Evolutionary conservation across 306 rosid species (phyloP), one percentile per base, ranked within the genome.

Genomic region (Senna siamea): DNA sequence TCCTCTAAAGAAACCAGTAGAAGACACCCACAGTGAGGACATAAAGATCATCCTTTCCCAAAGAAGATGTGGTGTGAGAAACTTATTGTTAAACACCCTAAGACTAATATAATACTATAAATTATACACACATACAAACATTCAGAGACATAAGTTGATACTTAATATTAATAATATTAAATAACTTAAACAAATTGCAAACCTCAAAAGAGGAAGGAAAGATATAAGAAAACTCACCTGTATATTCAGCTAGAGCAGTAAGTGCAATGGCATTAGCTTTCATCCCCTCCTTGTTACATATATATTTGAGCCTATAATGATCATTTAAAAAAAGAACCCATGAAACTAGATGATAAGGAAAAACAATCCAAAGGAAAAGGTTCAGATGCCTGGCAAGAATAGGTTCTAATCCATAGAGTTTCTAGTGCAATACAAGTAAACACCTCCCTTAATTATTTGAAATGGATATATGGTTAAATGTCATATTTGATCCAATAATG

Each of bases 211-310:
- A 66, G 72, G 37, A 37, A 46, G 58, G 13, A 66, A 47, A 6
- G n/a, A 78, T 60, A 37, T 19, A 59, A 63, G 73, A 78, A 26
- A 75, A 68, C 65, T 68, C 14, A 93, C 98, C 98, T 76, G 98
- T 91, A 77, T 84, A 87, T 47, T 89, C 90, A 22, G 94, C 96
- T 50, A 93, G 89, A 41, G 96, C 90, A 65, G 93, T 85, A 71
- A 93, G 93, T 51, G 92, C 97, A 55, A 87, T 78, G 57, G 94
- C 89, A 70, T 74, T 88, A 35, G 87, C 80, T 88, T 87, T 91
- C 91, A 89, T 86, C 41, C 91, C 94, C 84, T 93, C 98, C 84
- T 87, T 92, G 87, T 84, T 89, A 74, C 98, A 93, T 79, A 93
- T 89, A 84, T 91, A 87, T 76, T 87, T 93, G 48, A 93, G 84